phyloP scores from a whole-genome alignment of 169 alveolate species.

The Eimeria falciformis region DNA sequence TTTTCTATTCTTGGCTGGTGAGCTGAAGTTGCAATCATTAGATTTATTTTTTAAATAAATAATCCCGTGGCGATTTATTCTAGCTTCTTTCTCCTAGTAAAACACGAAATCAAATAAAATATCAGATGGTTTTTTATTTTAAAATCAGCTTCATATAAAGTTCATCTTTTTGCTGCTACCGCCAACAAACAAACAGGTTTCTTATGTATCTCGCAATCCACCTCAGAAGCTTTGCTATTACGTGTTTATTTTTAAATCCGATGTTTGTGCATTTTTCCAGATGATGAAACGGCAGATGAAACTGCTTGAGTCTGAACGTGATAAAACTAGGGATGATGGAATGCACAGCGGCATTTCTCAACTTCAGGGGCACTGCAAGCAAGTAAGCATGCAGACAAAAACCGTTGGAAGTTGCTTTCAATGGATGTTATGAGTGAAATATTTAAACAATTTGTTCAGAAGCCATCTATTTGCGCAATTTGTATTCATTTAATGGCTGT shows the following conservation, averaged over 20 bases:
- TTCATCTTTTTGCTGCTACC: too few species aligned
- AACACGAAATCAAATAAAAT: too few species aligned
- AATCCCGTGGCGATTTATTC: too few species aligned
- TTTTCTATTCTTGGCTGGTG: conserved; percentile 10
- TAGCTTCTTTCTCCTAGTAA: too few species aligned
- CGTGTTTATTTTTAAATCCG: too few species aligned
- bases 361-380: conserved; percentile 3
- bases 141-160: too few species aligned
- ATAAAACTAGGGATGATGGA: background rate
- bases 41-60: too few species aligned
- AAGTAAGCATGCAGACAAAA: background rate
- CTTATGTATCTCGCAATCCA: too few species aligned
- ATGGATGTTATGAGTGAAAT: background rate
- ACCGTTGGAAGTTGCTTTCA: too few species aligned
- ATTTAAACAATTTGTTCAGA: background rate
- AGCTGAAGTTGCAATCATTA: background rate
- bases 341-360: background rate
- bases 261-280: background rate
- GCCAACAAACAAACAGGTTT: too few species aligned
- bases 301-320: conserved; percentile 22
- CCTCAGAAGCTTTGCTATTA: too few species aligned
- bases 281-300: conserved; percentile 12
- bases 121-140: too few species aligned
- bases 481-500: background rate
- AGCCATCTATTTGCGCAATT: background rate